phyloP scores from a whole-genome alignment of 108 stramenopile genomes.

The Ochromonas danica region DNA sequence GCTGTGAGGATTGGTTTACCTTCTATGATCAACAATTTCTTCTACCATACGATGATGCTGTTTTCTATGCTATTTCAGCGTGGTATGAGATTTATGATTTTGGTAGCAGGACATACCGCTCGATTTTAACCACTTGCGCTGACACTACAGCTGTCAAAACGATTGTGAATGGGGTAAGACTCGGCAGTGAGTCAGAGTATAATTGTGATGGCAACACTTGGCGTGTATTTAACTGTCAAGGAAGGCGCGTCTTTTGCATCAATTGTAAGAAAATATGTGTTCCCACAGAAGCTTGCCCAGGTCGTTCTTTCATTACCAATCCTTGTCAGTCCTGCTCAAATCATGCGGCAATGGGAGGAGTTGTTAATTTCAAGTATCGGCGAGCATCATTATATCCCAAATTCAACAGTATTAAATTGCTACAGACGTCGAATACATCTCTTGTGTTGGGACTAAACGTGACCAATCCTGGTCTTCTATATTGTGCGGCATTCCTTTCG shows the following conservation, averaged over 20 bases:
- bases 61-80: background rate
- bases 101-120: background rate
- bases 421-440: background rate
- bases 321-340: background rate
- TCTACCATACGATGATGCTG: background rate
- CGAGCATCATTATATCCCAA: background rate
- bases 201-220: background rate
- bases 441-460: background rate
- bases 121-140: background rate
- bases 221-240: background rate
- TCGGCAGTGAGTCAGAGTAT: background rate
- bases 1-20: background rate
- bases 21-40: background rate
- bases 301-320: background rate
- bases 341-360: background rate
- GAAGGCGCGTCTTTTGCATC: constrained; percentile 2
- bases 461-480: background rate
- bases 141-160: background rate
- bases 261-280: constrained; percentile 3
- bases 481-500: background rate
- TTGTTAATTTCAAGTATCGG: background rate
- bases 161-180: background rate
- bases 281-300: background rate
- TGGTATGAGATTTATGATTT: background rate
- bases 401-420: background rate